phyloP scores from a whole-genome alignment of 768 basidiomycete genomes.

The Mycena leptocephala region DNA sequence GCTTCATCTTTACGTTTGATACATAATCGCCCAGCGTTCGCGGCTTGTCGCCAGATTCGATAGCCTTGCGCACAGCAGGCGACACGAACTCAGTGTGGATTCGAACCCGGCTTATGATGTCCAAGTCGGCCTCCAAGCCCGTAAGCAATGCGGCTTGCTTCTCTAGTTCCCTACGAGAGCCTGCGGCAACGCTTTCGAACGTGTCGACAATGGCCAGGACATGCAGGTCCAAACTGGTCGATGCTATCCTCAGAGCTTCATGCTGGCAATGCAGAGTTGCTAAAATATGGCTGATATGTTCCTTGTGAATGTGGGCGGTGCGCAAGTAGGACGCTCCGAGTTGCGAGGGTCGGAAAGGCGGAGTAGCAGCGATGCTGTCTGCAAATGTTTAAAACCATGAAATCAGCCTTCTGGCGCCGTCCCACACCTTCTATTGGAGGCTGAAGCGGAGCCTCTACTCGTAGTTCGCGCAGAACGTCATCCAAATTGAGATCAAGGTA shows the following conservation, averaged over 20 bases:
- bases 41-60: slow-evolving; percentile 78
- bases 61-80: slow-evolving; percentile 74
- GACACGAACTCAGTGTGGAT: slow-evolving; percentile 88
- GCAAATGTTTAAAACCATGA: slow-evolving; percentile 9
- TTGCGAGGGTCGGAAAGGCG: slow-evolving; percentile 80
- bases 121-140: slow-evolving; percentile 80
- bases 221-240: slow-evolving; percentile 79
- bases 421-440: slow-evolving; percentile 80
- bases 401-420: background rate
- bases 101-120: slow-evolving; percentile 75
- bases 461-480: slow-evolving; percentile 77
- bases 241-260: slow-evolving; percentile 82
- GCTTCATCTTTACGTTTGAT: slow-evolving; percentile 82
- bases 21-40: slow-evolving; percentile 89
- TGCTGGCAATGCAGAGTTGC: slow-evolving; percentile 76
- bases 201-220: slow-evolving; percentile 80
- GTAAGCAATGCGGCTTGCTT: slow-evolving; percentile 76
- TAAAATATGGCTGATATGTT: slow-evolving; percentile 68
- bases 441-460: slow-evolving; percentile 73
- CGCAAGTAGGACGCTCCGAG: slow-evolving; percentile 79
- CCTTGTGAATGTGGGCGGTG: slow-evolving; percentile 76
- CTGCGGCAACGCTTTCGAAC: slow-evolving; percentile 72
- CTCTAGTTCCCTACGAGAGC: slow-evolving; percentile 77
- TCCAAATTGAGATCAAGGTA: slow-evolving; percentile 82
- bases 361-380: slow-evolving; percentile 79